Evolutionary conservation across 1,284 basidiomycete genomes (phyloP), one percentile per base, ranked within the genome.

Genomic region (Ceratobasidium sp.): DNA sequence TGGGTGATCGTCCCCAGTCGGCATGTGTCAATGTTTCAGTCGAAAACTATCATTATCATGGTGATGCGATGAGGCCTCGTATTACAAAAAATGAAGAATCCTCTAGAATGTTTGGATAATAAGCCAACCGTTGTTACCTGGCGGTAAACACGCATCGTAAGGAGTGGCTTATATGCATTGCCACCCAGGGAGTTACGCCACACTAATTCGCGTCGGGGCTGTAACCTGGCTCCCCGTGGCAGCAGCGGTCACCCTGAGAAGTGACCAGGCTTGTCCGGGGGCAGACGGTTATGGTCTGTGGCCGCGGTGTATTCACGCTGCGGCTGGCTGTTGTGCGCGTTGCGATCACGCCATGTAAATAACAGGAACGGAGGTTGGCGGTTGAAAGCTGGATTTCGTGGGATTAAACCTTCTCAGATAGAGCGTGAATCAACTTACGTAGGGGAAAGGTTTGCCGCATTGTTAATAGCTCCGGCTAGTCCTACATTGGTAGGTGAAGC

Each of bases 401-500:
- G 7, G 31, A 19, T 58, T 58, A 31, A 58, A 19, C 54, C 54
- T 58, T 37, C 8, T 58, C 31, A 37, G 31, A 37, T 58, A n/a
- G 29, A 31, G 31, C 31, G 31, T 37, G 31, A 62, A 41, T 43
- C 24, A 24, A 62, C 22, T 62, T 62, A 62, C 59, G 59, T 62
- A 39, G 31, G 13, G 14, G 29, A 27, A 37, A 24, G 39, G 31
- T 14, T 22, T 19, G 37, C 11, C 16, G 19, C 22, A 24, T 27
- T 62, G 59, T 27, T 46, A 29, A n/a, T 46, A n/a, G 16, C 7
- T 62, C 41, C 7, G 37, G n/a, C 59, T 62, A 62, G 59, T 62
- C 59, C 59, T 43, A 41, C 39, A 62, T 43, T 43, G 59, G 59
- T 27, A 13, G n/a, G 24, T 22, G 19, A 46, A 29, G 8, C 37